Evolutionary conservation across 768 basidiomycete species (phyloP).

Genomic region (Hericium erinaceus): DNA sequence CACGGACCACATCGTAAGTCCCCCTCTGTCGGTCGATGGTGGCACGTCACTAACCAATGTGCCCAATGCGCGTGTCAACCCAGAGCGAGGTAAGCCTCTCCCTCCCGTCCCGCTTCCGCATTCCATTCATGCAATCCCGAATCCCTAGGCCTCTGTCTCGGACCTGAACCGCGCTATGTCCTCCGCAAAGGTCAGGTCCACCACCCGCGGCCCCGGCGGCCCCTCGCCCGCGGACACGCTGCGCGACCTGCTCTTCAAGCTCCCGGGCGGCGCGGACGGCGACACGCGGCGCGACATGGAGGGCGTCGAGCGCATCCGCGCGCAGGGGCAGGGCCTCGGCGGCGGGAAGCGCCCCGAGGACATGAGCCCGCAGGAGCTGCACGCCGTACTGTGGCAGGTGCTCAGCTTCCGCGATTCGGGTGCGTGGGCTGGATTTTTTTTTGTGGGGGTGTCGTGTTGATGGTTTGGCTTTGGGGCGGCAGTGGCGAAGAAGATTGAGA

Average conservation of each 20-base stretch:
- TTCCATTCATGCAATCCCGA: background rate
- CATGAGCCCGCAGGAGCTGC: slow-evolving; percentile 86
- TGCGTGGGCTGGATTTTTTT: slow-evolving; percentile 19
- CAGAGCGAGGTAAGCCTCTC: background rate
- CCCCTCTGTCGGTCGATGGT: background rate
- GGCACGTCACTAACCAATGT: background rate
- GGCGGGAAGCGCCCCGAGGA: slow-evolving; percentile 60
- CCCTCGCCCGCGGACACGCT: slow-evolving; percentile 36
- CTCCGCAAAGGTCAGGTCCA: slow-evolving; percentile 45
- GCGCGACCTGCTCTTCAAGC: slow-evolving; percentile 47
- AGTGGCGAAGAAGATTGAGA: slow-evolving; percentile 74
- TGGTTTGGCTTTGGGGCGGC: too few species aligned
- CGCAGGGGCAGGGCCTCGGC: slow-evolving; percentile 26
- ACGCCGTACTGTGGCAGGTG: slow-evolving; percentile 76
- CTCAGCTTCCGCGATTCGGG: slow-evolving; percentile 77
- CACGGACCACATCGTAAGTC: slow-evolving; percentile 48
- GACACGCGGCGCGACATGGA: slow-evolving; percentile 65
- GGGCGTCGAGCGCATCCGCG: slow-evolving; percentile 50
- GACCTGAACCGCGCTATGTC: slow-evolving; percentile 77
- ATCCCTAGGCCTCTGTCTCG: slow-evolving; percentile 63
- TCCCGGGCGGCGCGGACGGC: slow-evolving; percentile 52
- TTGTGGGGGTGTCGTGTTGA: background rate
- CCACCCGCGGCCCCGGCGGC: slow-evolving; percentile 18
- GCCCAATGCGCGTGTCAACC: too few species aligned
- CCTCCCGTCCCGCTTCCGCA: background rate